A percentile compares a stretch with the other conserved stretches of the same genome.
Conservation (phyloP, 768 basidiomycete species). For the Trametes gibbosa region DNA sequence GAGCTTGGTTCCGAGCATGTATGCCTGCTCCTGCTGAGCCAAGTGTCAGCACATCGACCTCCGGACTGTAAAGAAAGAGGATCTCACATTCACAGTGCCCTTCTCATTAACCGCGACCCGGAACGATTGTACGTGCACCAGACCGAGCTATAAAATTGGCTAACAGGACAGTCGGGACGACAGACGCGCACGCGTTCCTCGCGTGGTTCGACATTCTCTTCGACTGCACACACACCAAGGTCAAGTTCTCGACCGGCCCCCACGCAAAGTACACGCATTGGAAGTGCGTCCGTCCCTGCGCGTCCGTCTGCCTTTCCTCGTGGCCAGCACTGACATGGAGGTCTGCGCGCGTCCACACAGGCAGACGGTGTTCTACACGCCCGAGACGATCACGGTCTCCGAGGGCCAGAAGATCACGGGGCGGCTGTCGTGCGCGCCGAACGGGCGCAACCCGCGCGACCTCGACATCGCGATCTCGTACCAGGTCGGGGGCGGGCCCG, state of each 20-base stretch:
- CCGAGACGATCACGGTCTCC: conserved; percentile 64
- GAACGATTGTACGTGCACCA: conserved; percentile 68
- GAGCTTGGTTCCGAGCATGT: neutral
- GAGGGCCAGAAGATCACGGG: conserved; percentile 76
- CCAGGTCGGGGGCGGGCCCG: conserved; percentile 29
- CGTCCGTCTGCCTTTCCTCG: neutral
- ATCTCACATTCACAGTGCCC: conserved; percentile 79
- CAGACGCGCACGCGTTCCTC: conserved; percentile 96
- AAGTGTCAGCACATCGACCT: conserved; percentile 77
- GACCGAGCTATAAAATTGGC: neutral
- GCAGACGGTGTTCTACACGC: conserved; percentile 98
- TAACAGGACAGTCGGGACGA: neutral
- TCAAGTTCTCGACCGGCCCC: conserved; percentile 95
- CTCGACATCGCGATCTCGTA: conserved; percentile 87
- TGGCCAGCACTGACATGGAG: no score
- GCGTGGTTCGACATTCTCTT: conserved; percentile 99
- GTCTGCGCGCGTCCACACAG: no score
- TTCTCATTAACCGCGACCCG: conserved; percentile 82
- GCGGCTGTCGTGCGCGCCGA: conserved; percentile 76
- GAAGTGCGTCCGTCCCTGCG: conserved; percentile 63
- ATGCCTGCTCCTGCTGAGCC: neutral
- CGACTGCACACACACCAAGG: conserved; percentile 92
- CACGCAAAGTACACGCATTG: conserved; percentile 96
- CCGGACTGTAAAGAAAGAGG: conserved; percentile 90
- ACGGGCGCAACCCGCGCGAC: conserved; percentile 90